These are phyloP conservation scores for Tolypocladium sp. DNA, from an alignment of 2,329 filamentous ascomycete genomes.

Conservation along the genomic window DNA sequence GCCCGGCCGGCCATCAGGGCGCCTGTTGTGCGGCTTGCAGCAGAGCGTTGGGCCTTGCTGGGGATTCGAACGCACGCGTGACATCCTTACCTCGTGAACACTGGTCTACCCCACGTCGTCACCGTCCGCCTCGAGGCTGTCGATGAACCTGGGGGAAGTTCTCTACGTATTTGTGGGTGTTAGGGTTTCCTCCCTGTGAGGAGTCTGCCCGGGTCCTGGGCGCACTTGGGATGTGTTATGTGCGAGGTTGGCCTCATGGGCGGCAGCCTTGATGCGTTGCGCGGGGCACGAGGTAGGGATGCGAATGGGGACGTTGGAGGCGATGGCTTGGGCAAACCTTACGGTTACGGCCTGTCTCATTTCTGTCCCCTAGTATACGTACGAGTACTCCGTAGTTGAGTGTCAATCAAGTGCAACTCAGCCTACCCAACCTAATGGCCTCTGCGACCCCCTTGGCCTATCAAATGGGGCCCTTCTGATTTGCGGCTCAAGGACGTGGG, in stretches of 20 bases:
- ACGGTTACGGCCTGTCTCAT: neutral
- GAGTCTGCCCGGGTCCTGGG: neutral
- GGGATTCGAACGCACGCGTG: neutral
- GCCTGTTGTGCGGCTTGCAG: neutral
- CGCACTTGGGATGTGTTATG: neutral
- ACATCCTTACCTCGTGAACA: neutral
- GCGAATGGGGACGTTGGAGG: neutral
- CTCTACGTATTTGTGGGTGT: neutral
- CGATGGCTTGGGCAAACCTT: neutral
- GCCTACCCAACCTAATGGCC: neutral
- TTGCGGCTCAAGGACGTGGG: slow-evolving; percentile 19
- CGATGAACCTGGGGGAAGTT: too few species aligned
- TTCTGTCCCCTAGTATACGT: neutral
- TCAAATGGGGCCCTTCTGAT: slow-evolving; percentile 19
- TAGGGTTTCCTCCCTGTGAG: neutral
- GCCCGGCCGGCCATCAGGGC: neutral
- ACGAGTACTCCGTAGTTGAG: neutral
- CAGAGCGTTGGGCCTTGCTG: neutral
- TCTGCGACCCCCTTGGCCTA: slow-evolving; percentile 13
- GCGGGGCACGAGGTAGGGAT: neutral
- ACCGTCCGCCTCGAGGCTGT: neutral
- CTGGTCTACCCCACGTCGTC: too few species aligned
- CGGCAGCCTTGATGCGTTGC: neutral
- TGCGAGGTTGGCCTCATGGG: neutral
- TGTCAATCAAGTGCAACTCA: neutral